A percentile compares a stretch with the other conserved stretches of the same genome.
These are phyloP conservation scores for Pseudogymnoascus sp. DNA, from an alignment of 2,329 filamentous ascomycete species.

Conservation along the genomic window DNA sequence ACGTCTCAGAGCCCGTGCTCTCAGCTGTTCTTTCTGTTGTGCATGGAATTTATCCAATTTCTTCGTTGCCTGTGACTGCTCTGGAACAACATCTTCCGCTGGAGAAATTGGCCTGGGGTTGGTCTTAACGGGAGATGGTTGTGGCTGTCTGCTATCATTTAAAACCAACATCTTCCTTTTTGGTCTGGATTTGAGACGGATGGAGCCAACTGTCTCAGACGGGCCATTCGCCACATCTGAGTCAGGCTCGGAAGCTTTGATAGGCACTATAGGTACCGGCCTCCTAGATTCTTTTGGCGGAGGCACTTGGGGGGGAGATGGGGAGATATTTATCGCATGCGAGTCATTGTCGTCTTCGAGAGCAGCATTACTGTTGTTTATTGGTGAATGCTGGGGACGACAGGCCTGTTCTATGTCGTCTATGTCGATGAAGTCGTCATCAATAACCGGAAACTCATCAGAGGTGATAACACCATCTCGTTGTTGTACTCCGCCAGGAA, in stretches of 20 bases:
- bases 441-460: not conserved
- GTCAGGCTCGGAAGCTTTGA: not conserved
- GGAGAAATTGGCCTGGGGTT: not conserved
- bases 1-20: not conserved
- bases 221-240: not conserved
- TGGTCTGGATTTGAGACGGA: slow-evolving; percentile 11
- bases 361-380: not conserved
- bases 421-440: slow-evolving; percentile 10
- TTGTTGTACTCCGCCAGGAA: not conserved
- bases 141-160: not conserved
- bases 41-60: slow-evolving; percentile 2
- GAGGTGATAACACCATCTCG: not conserved
- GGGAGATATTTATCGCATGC: not conserved
- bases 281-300: not conserved
- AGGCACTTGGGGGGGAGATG: not conserved
- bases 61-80: slow-evolving; percentile 10
- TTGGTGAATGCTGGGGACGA: not conserved
- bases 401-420: not conserved
- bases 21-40: not conserved
- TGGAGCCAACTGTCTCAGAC: not conserved
- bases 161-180: slow-evolving; percentile 10
- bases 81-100: not conserved
- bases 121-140: not conserved
- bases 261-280: not conserved
- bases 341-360: not conserved